Evolutionary conservation across 306 rosid genomes (phyloP).

Genomic region (Morella rubra): DNA sequence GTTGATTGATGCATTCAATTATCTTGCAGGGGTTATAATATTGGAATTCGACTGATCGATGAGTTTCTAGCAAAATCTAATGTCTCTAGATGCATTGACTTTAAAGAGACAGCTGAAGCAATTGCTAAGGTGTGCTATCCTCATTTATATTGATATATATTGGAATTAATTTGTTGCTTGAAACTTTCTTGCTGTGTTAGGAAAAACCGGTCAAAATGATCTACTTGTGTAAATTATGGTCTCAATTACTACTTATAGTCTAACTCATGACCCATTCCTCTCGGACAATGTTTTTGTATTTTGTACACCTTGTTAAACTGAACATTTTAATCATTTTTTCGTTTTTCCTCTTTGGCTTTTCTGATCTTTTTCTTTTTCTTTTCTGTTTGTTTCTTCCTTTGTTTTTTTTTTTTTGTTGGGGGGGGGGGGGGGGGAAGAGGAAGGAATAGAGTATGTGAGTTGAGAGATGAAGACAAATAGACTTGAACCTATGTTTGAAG

Average conservation of each 20-base stretch:
- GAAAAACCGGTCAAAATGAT: neutral
- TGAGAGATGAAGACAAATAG: neutral
- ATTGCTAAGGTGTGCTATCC: conserved; percentile 76
- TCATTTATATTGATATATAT: neutral
- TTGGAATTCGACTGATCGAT: conserved; percentile 88
- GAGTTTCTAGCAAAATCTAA: conserved; percentile 98
- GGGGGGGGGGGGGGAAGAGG: neutral
- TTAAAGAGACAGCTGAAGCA: conserved; percentile 93
- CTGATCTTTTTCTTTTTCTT: no score
- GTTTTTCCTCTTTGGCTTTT: neutral
- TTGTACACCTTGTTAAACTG: neutral
- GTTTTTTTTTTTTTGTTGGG: neutral
- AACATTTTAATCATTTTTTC: neutral
- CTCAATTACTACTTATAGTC: neutral
- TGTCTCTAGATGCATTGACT: conserved; percentile 89
- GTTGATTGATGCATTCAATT: conserved; percentile 9
- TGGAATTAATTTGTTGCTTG: neutral
- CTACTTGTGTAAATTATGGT: neutral
- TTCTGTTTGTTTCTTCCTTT: neutral
- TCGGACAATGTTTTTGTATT: neutral
- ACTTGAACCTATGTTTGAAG: neutral
- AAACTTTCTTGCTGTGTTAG: neutral
- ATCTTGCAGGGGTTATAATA: conserved; percentile 84
- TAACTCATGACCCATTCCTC: neutral
- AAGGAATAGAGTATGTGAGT: neutral